Percentiles rank a stretch among this genome's conserved stretches.
Evolutionary conservation across 768 basidiomycete genomes (phyloP).

Genomic region (Tulasnella calospora): DNA sequence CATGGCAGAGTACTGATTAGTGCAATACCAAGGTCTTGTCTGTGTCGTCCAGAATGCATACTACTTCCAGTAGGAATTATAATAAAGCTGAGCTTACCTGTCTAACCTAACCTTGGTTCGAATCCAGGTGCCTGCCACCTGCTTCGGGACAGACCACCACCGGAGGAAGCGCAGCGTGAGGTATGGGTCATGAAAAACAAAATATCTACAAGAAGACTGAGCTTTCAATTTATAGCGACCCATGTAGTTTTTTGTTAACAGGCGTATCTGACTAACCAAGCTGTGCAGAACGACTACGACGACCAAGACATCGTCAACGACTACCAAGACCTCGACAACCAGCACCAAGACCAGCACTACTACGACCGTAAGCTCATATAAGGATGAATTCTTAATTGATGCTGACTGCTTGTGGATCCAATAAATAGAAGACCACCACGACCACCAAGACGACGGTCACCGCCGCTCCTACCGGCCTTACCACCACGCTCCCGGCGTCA

Average conservation of each 20-base stretch:
- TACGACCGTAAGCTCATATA: background rate
- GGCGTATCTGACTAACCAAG: background rate
- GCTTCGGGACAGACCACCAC: background rate
- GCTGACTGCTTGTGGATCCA: background rate
- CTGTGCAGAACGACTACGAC: background rate
- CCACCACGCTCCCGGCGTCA: conserved; percentile 17
- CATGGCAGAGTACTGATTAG: background rate
- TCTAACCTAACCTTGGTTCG: background rate
- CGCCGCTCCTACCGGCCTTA: background rate
- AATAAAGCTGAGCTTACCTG: background rate
- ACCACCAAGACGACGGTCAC: background rate
- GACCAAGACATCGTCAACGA: background rate
- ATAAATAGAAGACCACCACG: background rate
- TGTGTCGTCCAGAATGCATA: background rate
- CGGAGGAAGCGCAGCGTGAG: background rate
- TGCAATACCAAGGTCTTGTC: background rate
- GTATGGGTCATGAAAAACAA: background rate
- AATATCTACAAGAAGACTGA: background rate
- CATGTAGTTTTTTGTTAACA: background rate
- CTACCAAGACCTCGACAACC: background rate
- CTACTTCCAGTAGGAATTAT: background rate
- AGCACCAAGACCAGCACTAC: background rate
- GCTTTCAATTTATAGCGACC: background rate
- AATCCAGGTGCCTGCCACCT: background rate
- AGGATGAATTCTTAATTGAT: background rate